Percentiles rank a stretch among this genome's conserved stretches.
These are phyloP conservation scores for Myxozyma neotropica DNA, from an alignment of 805 yeast species.

Conservation along the genomic window DNA sequence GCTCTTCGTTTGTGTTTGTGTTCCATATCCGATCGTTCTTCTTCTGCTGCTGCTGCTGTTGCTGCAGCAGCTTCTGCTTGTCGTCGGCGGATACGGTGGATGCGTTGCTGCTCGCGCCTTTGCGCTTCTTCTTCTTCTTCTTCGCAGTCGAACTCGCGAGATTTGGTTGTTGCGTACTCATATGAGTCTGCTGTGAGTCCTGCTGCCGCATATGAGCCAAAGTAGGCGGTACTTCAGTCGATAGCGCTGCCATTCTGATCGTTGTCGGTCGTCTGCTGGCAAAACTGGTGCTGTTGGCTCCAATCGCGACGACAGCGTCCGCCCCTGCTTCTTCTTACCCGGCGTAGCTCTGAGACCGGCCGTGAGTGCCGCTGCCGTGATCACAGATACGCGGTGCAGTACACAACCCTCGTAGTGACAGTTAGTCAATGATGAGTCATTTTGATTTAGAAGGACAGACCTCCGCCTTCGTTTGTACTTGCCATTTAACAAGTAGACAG, in stretches of 20 bases:
- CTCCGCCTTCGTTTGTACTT: not conserved
- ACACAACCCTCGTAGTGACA: not conserved
- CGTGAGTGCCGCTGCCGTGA: not conserved
- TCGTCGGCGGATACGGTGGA: conserved; percentile 3
- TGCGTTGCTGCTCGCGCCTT: conserved; percentile 19
- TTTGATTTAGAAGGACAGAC: no score
- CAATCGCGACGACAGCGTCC: conserved; percentile 5
- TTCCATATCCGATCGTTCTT: conserved; percentile 49
- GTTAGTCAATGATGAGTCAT: no score
- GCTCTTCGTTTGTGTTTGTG: conserved; percentile 53
- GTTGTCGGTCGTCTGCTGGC: not conserved
- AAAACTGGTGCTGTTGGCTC: not conserved
- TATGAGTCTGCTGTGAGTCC: not conserved
- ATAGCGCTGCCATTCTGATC: conserved; percentile 8
- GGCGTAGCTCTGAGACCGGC: not conserved
- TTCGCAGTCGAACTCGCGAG: conserved; percentile 13
- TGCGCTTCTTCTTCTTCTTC: conserved; percentile 35
- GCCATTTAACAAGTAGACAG: no score
- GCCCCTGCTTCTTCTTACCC: conserved; percentile 2
- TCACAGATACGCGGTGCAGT: not conserved
- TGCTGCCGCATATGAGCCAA: not conserved
- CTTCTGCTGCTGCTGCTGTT: conserved; percentile 12
- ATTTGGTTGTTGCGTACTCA: not conserved
- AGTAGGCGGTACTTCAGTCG: conserved; percentile 2
- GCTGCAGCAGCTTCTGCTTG: conserved; percentile 3